Conservation (phyloP, 2,329 filamentous ascomycete species). For the Colletotrichum eleusines region DNA sequence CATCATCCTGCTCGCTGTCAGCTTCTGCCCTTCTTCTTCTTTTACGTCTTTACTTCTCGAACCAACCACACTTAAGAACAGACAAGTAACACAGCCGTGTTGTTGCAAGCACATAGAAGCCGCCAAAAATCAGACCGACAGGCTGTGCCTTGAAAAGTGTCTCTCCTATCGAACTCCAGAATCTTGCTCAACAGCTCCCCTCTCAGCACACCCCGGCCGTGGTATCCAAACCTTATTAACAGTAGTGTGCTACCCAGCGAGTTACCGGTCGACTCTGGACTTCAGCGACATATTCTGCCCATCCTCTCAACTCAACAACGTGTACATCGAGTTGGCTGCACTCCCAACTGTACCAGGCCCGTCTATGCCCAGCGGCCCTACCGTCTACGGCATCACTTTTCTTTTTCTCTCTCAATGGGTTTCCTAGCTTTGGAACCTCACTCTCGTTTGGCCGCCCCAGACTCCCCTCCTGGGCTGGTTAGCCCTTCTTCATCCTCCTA, state of each 20-base stretch:
- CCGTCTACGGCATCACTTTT: conserved; percentile 13
- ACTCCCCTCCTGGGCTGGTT: conserved; percentile 67
- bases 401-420: conserved; percentile 65
- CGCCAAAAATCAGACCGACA: conserved; percentile 1
- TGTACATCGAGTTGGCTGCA: neutral
- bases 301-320: conserved; percentile 3
- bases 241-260: conserved; percentile 20
- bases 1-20: conserved; percentile 27
- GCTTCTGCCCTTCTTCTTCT: conserved; percentile 7
- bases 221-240: conserved; percentile 29
- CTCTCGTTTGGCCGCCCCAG: conserved; percentile 63
- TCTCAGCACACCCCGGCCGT: conserved; percentile 31
- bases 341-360: conserved; percentile 8
- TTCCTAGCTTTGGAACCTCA: conserved; percentile 64
- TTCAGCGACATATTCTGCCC: conserved; percentile 1
- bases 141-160: neutral
- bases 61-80: conserved; percentile 1
- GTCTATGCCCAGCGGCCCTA: conserved; percentile 28
- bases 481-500: conserved; percentile 64
- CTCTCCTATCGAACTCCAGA: conserved; percentile 16
- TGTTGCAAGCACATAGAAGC: neutral
- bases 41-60: conserved; percentile 4
- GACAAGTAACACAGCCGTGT: neutral
- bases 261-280: neutral
- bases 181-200: conserved; percentile 5